Base-by-base conservation (phyloP, 2,329 filamentous ascomycete species). In the Pseudocercospora fijiensis region DNA sequence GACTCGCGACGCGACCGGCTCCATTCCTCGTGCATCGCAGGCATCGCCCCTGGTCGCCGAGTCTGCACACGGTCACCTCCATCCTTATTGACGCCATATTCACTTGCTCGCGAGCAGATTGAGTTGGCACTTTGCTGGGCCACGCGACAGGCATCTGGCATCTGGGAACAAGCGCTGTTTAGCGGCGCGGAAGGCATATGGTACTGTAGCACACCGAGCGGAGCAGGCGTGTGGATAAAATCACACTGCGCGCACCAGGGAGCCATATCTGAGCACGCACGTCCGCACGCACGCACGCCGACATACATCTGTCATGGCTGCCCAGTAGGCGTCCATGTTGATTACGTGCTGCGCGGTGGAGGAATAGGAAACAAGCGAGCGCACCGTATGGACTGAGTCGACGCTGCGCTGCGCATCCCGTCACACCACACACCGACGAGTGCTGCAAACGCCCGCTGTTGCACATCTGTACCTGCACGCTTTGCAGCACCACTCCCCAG, bases 1-100 rank as follows among this genome's bases (percentile, higher is more conserved):
- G 45, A 49, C 45, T 24, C 45, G 45, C 45, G 45, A 49, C 45
- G 45, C 45, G 45, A 26, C 45, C 18, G 13, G 43, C n/a, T n/a
- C n/a, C 43, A 20, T 16, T 11, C 45, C 20, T 49, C 45, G 45
- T 49, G 20, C 22, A 49, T 49, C 45, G 45, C 61, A 53, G 47
- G 61, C 61, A 63, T 63, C 53, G 30, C 56, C 61, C 61, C 49
- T 27, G 47, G 37, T 24, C 61, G 16, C 55, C 33, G 61, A 49
- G 45, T 52, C 57, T 49, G 61, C n/a, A n/a, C n/a, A n/a, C n/a
- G n/a, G n/a, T 57, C 57, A 26, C 52, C 51, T 18, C 30, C n/a
- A n/a, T n/a, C n/a, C n/a, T 45, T 11, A 53, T 53, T 64, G 62
- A 64, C 62, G 62, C 62, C 62, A 64, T 64, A 52, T 52, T n/a